A percentile compares a stretch with the other conserved stretches of the same genome.
These are phyloP conservation scores for Macrophomina phaseolina DNA, from an alignment of 2,329 filamentous ascomycete species.

Conservation along the genomic window DNA sequence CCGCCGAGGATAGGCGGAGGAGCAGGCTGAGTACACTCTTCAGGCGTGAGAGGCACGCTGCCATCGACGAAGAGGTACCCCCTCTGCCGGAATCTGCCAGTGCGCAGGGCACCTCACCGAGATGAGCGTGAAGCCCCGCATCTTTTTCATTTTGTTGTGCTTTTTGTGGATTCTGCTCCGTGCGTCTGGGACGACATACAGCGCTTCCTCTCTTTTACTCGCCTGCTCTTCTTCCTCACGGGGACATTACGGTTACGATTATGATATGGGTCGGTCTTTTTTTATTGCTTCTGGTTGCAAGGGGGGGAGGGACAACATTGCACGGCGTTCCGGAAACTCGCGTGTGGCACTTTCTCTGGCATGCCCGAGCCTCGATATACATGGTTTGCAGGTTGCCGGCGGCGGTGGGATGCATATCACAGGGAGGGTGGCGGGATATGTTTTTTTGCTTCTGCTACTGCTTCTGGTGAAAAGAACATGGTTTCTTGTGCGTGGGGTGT, in stretches of 20 bases:
- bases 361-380: too few relatives aligned
- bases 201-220: not conserved
- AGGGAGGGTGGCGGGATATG: too few relatives aligned
- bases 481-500: too few relatives aligned
- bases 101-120: not conserved
- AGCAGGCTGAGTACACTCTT: slow-evolving; percentile 6
- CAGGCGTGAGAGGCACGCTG: not conserved
- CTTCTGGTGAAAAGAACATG: too few relatives aligned
- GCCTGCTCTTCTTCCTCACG: not conserved
- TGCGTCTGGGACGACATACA: not conserved
- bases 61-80: not conserved
- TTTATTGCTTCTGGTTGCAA: not conserved
- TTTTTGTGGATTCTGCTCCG: too few relatives aligned
- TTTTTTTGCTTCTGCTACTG: too few relatives aligned
- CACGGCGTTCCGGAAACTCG: not conserved
- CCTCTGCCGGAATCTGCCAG: not conserved
- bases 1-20: not conserved
- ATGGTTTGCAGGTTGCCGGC: too few relatives aligned
- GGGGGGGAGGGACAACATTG: not conserved
- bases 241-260: slow-evolving; percentile 8
- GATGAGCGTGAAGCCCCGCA: not conserved
- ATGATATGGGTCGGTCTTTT: not conserved
- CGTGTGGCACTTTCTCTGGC: too few relatives aligned
- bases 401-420: too few relatives aligned
- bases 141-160: not conserved